Evolutionary conservation across 176 grass and related monocot species (phyloP).

Genomic region (Oryza rufipogon): DNA sequence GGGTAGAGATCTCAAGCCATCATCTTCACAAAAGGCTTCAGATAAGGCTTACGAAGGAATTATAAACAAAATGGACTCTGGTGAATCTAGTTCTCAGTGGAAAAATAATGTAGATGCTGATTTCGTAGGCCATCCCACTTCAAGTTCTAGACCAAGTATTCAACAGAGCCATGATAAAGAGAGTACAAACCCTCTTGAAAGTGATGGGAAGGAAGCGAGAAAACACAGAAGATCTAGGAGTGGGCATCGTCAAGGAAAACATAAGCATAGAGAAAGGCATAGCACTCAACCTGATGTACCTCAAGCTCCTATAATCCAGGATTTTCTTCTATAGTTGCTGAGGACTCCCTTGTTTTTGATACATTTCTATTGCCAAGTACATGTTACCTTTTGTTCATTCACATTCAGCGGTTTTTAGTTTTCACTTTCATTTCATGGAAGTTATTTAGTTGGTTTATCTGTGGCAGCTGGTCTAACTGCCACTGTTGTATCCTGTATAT

Average conservation of each 20-base stretch:
- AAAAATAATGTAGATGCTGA: constrained; percentile 33
- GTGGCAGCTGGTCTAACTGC: constrained; percentile 3
- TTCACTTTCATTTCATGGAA: neutral
- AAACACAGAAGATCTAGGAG: constrained; percentile 57
- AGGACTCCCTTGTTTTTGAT: constrained; percentile 41
- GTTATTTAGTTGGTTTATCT: constrained; percentile 41
- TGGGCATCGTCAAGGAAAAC: constrained; percentile 54
- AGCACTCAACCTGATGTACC: constrained; percentile 41
- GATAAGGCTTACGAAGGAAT: constrained; percentile 39
- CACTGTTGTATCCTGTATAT: constrained; percentile 26
- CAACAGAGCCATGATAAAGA: constrained; percentile 49
- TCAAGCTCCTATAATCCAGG: constrained; percentile 72
- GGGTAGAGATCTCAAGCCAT: constrained; percentile 50
- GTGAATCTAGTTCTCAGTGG: constrained; percentile 35
- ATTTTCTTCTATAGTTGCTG: constrained; percentile 81
- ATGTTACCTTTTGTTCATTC: constrained; percentile 30
- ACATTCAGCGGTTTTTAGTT: constrained; percentile 19
- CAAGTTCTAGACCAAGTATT: constrained; percentile 53
- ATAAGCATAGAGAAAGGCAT: constrained; percentile 66
- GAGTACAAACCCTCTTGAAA: constrained; percentile 52
- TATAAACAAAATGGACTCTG: constrained; percentile 31
- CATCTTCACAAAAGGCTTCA: constrained; percentile 40
- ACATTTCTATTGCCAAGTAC: constrained; percentile 26
- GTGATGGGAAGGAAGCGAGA: constrained; percentile 48
- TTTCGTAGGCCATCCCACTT: constrained; percentile 43